Base-by-base conservation (phyloP, 1,139 yeast genomes). In the Diutina neorugosa region DNA sequence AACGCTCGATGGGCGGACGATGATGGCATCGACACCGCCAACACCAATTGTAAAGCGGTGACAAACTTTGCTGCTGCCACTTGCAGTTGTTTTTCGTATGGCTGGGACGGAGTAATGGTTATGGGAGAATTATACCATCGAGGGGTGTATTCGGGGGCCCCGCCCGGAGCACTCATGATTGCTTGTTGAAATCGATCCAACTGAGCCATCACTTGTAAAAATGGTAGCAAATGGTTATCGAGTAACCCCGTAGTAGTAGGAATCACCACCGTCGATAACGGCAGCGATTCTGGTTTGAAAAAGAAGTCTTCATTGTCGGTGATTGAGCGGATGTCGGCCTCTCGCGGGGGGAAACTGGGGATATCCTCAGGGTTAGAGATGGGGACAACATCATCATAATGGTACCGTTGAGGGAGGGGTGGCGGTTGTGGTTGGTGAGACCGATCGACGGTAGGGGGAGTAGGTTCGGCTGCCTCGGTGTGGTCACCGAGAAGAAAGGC, bases 401-500 rank as follows among this genome's bases (percentile, higher is more conserved):
- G 25, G 6, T 12, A 14, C 14, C 48, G 23, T 12, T n/a, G 23
- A 6, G 50, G 50, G 14, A 27, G 23, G 3, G 40, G 40, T n/a
- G 50, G 50, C 9, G 50, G 50, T 18, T 19, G 43, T 11, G 43
- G 19, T 6, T 8, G 37, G 37, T 31, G 37, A n/a, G 37, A 11
- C 2, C n/a, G 25, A n/a, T 14, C 34, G 12, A 8, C 31, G 34
- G 23, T 44, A 23, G 50, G n/a, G 3, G 43, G 43, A 7, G 43
- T 5, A 6, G 43, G 43, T 8, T 8, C 43, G n/a, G 16, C 4
- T 37, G 41, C 19, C 9, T 8, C 40, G 12, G 12, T 11, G 20
- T 21, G 48, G 18, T 71, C 80, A 43, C 73, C 77, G 58, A 82
- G 77, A 31, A 82, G 70, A 59, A 65, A 76, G 31, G 75, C 77